Evolutionary conservation across 2,329 filamentous ascomycete genomes (phyloP).

Genomic region (Fonsecaea multimorphosa): DNA sequence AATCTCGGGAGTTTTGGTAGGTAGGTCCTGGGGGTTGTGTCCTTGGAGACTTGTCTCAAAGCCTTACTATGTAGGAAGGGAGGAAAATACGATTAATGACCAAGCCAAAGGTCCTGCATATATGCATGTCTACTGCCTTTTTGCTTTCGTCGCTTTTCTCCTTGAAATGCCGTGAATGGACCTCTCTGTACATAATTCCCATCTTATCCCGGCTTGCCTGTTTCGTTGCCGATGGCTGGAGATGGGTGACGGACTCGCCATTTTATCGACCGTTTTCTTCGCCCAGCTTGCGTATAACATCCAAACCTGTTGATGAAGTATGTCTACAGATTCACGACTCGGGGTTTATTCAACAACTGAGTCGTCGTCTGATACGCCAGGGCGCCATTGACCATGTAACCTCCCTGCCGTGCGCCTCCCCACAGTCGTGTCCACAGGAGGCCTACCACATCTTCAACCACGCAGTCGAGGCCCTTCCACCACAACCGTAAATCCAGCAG

Average conservation of each 20-base stretch:
- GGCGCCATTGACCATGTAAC: constrained; percentile 67
- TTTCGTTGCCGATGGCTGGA: not conserved
- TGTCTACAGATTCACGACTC: constrained; percentile 46
- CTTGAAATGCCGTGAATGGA: not conserved
- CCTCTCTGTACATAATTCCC: no score
- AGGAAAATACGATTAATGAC: constrained; percentile 5
- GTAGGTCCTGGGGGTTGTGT: not conserved
- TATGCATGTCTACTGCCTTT: not conserved
- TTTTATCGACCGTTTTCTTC: not conserved
- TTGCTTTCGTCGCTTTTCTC: not conserved
- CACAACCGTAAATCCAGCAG: constrained; percentile 52
- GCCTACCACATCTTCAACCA: constrained; percentile 60
- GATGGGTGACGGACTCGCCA: not conserved
- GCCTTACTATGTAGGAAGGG: no score
- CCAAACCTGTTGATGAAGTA: not conserved
- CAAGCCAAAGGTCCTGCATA: not conserved
- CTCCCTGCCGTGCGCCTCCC: constrained; percentile 59
- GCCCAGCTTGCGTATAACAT: not conserved
- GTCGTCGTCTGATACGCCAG: constrained; percentile 53
- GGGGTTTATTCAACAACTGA: constrained; percentile 47
- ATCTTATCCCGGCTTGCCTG: no score
- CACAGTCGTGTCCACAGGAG: constrained; percentile 67
- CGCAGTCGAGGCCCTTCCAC: constrained; percentile 58
- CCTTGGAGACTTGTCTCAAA: not conserved
- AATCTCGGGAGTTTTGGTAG: not conserved